Percentiles rank a stretch among this genome's conserved stretches.
phyloP scores from a whole-genome alignment of 2,329 filamentous ascomycete genomes.

The Huntiella moniliformis region DNA sequence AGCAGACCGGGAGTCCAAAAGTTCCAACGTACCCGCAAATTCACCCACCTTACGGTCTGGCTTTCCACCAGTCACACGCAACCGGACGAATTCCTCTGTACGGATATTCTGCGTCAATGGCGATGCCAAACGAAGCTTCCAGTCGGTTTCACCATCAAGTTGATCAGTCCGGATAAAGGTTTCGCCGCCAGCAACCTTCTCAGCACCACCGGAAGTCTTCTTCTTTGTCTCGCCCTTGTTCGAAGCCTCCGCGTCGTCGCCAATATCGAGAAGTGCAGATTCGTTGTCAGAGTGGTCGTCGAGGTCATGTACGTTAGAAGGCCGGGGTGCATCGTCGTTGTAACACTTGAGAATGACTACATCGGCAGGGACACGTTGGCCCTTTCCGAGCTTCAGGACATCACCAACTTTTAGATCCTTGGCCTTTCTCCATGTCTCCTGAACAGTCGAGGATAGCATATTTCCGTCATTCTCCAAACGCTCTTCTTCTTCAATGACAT shows the following conservation, averaged over 20 bases:
- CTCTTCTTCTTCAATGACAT: slow-evolving; percentile 53
- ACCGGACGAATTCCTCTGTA: slow-evolving; percentile 49
- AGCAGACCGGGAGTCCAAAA: slow-evolving; percentile 37
- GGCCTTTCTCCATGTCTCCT: slow-evolving; percentile 62
- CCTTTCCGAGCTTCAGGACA: slow-evolving; percentile 79
- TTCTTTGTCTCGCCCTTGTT: slow-evolving; percentile 19
- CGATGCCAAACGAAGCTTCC: slow-evolving; percentile 84
- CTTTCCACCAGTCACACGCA: slow-evolving; percentile 64
- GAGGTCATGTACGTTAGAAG: slow-evolving; percentile 30
- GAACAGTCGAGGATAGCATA: slow-evolving; percentile 30
- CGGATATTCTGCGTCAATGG: slow-evolving; percentile 65
- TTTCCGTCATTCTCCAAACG: slow-evolving; percentile 25
- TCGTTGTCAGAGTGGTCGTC: slow-evolving; percentile 12
- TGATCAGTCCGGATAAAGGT: slow-evolving; percentile 97
- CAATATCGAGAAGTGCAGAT: slow-evolving; percentile 17
- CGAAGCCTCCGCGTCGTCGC: slow-evolving; percentile 13
- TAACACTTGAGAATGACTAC: slow-evolving; percentile 80
- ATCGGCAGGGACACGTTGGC: slow-evolving; percentile 85
- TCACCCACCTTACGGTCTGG: slow-evolving; percentile 90
- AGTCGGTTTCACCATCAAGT: slow-evolving; percentile 92
- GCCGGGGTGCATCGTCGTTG: slow-evolving; percentile 5
- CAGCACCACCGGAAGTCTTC: slow-evolving; percentile 10
- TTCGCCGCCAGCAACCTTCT: slow-evolving; percentile 46
- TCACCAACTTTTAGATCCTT: slow-evolving; percentile 85
- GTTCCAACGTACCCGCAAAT: slow-evolving; percentile 74